Percentiles rank a stretch among this genome's conserved stretches.
These are phyloP conservation scores for Protomyces lactucae-debilis DNA, from an alignment of 1,139 yeast genomes.

Conservation along the genomic window DNA sequence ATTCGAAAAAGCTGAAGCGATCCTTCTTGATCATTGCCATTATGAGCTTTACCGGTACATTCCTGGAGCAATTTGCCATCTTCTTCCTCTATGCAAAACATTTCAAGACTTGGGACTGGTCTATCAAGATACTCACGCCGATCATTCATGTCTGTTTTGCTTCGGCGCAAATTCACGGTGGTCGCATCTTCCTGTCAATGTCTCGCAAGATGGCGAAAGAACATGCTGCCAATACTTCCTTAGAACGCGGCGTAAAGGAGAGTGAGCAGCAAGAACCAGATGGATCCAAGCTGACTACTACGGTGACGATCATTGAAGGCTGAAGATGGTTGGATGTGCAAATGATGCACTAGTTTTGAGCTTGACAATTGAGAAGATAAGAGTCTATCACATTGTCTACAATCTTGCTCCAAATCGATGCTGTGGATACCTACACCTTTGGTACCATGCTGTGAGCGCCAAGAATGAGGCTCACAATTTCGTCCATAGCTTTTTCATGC, in stretches of 20 bases:
- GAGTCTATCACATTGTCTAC: not conserved
- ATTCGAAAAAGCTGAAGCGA: not conserved
- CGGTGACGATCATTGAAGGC: not conserved
- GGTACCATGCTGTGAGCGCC: conserved; percentile 23
- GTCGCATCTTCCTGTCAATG: conserved; percentile 10
- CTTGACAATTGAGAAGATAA: no score
- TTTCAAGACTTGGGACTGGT: conserved; percentile 7
- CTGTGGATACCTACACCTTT: not conserved
- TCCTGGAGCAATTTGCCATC: conserved; percentile 13
- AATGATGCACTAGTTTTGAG: no score
- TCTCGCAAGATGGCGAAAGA: conserved; percentile 14
- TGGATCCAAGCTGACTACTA: not conserved
- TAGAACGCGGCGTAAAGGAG: not conserved
- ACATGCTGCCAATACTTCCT: not conserved
- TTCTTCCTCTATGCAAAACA: conserved; percentile 1
- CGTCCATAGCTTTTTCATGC: conserved; percentile 28
- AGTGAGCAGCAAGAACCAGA: not conserved
- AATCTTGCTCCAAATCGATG: not conserved
- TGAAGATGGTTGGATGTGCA: not conserved
- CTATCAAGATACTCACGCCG: conserved; percentile 8
- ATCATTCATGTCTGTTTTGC: conserved; percentile 13
- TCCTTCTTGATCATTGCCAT: conserved; percentile 6
- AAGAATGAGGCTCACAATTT: conserved; percentile 26
- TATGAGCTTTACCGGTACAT: conserved; percentile 4
- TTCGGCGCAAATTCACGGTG: conserved; percentile 11